Evolutionary conservation across 331 rosid species (phyloP).

Genomic region (Rhamnella rubrinervis): DNA sequence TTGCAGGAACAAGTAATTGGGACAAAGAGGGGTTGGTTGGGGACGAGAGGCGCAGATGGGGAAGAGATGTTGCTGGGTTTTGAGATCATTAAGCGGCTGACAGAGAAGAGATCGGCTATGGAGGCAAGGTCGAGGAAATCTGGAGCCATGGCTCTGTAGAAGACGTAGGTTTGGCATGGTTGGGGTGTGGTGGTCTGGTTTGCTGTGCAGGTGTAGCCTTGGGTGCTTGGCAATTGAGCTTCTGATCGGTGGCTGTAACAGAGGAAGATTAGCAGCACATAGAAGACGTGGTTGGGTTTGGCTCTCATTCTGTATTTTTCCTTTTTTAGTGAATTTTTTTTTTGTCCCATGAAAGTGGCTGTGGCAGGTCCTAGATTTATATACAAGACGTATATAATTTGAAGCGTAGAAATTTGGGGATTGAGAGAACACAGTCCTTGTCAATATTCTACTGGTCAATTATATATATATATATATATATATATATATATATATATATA

Average conservation of each 20-base stretch:
- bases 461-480: no score
- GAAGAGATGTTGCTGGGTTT: constrained; percentile 62
- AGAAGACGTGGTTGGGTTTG: neutral
- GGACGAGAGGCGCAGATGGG: constrained; percentile 42
- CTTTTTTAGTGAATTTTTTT: neutral
- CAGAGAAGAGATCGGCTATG: constrained; percentile 70
- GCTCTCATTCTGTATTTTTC: constrained; percentile 1
- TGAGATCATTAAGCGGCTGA: constrained; percentile 66
- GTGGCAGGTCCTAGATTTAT: no score
- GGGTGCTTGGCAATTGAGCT: constrained; percentile 42
- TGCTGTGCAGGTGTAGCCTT: constrained; percentile 55
- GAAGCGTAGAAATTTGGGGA: no score
- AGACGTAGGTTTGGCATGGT: constrained; percentile 70
- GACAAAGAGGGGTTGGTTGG: constrained; percentile 52
- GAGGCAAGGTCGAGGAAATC: constrained; percentile 65
- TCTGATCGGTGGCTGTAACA: constrained; percentile 25
- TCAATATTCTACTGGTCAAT: no score
- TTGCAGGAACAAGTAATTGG: constrained; percentile 77
- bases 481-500: no score
- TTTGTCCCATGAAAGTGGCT: neutral
- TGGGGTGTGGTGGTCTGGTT: constrained; percentile 26
- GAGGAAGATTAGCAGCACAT: constrained; percentile 19
- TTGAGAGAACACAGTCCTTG: no score
- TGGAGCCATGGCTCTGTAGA: constrained; percentile 57
- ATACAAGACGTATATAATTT: no score